phyloP scores from a whole-genome alignment of 768 basidiomycete genomes.

The Suillus placidus region DNA sequence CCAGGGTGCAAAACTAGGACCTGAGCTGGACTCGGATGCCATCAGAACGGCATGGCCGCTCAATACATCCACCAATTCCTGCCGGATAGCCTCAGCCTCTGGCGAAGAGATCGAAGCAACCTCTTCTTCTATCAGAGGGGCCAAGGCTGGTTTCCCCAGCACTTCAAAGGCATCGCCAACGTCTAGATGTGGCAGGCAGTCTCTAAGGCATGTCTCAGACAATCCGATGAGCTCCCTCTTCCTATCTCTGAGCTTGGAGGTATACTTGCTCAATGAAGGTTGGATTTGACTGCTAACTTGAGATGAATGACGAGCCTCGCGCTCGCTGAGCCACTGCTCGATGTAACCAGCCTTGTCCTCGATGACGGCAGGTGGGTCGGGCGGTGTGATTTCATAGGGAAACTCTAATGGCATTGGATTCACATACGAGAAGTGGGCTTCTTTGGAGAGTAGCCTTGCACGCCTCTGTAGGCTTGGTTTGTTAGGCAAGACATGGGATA shows the following conservation, averaged over 20 bases:
- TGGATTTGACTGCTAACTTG: not conserved
- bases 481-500: slow-evolving; percentile 46
- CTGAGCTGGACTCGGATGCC: slow-evolving; percentile 37
- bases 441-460: slow-evolving; percentile 56
- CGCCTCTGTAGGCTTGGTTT: slow-evolving; percentile 72
- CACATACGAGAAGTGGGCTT: slow-evolving; percentile 78
- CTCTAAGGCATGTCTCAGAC: slow-evolving; percentile 65
- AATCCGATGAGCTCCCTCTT: slow-evolving; percentile 69
- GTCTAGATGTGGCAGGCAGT: slow-evolving; percentile 83
- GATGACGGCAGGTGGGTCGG: slow-evolving; percentile 46
- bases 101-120: slow-evolving; percentile 21
- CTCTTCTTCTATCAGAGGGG: slow-evolving; percentile 32
- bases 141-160: slow-evolving; percentile 63
- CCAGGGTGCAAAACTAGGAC: slow-evolving; percentile 59
- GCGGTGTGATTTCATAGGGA: slow-evolving; percentile 73
- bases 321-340: slow-evolving; percentile 73
- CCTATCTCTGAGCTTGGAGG: slow-evolving; percentile 52
- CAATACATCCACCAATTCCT: slow-evolving; percentile 80
- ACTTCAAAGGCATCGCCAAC: slow-evolving; percentile 80
- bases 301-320: slow-evolving; percentile 55
- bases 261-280: slow-evolving; percentile 48
- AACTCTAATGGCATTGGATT: slow-evolving; percentile 83
- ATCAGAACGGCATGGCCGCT: slow-evolving; percentile 77
- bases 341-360: slow-evolving; percentile 65
- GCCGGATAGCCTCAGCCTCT: slow-evolving; percentile 49